Evolutionary conservation across 306 rosid genomes (phyloP).

Genomic region (Vigna nakashimae): DNA sequence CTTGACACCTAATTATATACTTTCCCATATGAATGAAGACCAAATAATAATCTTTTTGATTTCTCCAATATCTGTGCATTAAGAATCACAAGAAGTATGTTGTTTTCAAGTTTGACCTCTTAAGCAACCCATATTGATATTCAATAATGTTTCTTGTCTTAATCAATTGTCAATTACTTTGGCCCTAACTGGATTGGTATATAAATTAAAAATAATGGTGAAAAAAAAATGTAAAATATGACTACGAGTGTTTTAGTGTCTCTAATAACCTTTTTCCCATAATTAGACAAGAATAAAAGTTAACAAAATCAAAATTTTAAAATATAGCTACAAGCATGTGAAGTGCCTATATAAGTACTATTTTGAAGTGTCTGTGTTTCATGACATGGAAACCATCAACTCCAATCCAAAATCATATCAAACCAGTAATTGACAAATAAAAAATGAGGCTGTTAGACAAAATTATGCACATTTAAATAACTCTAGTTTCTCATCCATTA

Average conservation of each 20-base stretch:
- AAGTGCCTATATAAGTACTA: background rate
- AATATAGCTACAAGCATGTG: background rate
- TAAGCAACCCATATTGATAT: background rate
- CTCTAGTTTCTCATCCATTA: background rate
- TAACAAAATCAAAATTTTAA: background rate
- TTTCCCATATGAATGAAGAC: background rate
- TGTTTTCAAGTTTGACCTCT: background rate
- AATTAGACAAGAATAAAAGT: background rate
- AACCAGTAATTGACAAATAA: background rate
- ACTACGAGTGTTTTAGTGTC: background rate
- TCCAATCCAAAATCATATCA: background rate
- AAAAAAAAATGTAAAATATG: background rate
- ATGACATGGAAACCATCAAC: background rate
- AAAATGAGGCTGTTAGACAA: background rate
- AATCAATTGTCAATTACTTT: background rate
- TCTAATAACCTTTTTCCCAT: background rate
- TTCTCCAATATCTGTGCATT: background rate
- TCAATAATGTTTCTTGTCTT: background rate
- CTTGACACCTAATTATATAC: background rate
- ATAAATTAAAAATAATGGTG: background rate
- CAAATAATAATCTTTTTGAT: background rate
- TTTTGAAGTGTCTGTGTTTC: background rate
- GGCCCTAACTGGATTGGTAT: background rate
- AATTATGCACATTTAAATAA: conserved; percentile 5
- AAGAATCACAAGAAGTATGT: background rate